Evolutionary conservation across 192 early-diverging fungal genomes (phyloP).

Genomic region (Backusella mclennaniae): DNA sequence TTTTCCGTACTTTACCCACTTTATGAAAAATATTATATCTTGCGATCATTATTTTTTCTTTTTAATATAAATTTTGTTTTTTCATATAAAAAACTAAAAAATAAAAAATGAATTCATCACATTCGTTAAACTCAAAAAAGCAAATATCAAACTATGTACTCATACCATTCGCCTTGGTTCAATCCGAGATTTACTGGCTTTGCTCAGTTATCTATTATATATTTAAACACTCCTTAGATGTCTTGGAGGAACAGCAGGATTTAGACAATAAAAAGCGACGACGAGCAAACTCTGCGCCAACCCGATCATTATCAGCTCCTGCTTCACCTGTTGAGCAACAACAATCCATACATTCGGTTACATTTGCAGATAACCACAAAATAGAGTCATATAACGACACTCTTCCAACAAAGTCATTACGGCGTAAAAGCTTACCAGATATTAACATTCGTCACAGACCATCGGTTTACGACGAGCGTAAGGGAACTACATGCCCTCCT

Average conservation of each 20-base stretch:
- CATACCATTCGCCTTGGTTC: constrained; percentile 7
- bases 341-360: neutral
- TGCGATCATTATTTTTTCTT: neutral
- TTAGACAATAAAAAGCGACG: neutral
- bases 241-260: neutral
- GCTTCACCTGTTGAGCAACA: neutral
- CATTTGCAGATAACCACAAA: neutral
- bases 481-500: constrained; percentile 6
- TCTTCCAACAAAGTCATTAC: neutral
- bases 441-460: neutral
- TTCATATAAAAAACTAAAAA: neutral
- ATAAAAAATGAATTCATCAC: neutral
- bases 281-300: neutral
- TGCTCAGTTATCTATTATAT: constrained; percentile 9
- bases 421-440: neutral
- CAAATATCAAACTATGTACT: neutral
- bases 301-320: neutral
- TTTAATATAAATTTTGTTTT: constrained; percentile 3
- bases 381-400: neutral
- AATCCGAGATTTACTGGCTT: constrained; percentile 10
- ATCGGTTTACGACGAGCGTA: neutral
- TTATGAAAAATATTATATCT: constrained; percentile 1
- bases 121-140: neutral
- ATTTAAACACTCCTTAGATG: neutral
- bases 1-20: neutral